Base-by-base conservation (phyloP, 1,139 yeast genomes). In the Taphrina betulina region DNA sequence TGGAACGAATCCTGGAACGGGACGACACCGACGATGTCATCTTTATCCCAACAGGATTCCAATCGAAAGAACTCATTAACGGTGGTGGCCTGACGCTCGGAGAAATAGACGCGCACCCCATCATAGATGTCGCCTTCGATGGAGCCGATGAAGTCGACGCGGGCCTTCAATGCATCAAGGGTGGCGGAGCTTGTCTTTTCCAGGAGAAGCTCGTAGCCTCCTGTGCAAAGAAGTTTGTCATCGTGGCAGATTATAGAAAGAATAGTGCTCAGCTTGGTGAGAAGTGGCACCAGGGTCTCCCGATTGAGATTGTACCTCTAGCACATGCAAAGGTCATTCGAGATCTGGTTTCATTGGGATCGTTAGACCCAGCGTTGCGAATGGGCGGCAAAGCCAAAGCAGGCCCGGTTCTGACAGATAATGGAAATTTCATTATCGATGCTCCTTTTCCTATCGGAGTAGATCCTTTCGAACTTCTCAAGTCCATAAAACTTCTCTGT, bases 121-220 rank as follows among this genome's bases (percentile, higher is more conserved):
- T 78, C 29, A 73, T 94, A 41, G 98, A 92, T 68, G 81, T 92
- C 64, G 96, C 96, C 2, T 92, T 94, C 68, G 99, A 94, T 70
- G 99, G 99, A 41, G 98, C 98, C 5, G 99, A 94, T 71, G 99
- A 94, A 70, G 94, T 90, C 57, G 98, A 92, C 68, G 68, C 79
- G 5, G 67, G 76, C 17, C 76, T 92, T 65, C 87, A 89, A 67
- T 81, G 92, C 66, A 94, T 94, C 70, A 94, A 94, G 72, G 99
- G 99, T 62, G 99, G 99, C 48, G 99, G 99, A 37, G 99, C 96
- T 1, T 94, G 99, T 71, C 76, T 89, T 62, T 85, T 94, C 74
- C 98, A 92, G 72, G 99, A 94, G 70, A 94, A 94, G 72, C 77
- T 94, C 57, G 96, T 94, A 14, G 96, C 96, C 8, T 77, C 81